Base-by-base conservation (phyloP, 441 rosid genomes). In the Viola pubescens region DNA sequence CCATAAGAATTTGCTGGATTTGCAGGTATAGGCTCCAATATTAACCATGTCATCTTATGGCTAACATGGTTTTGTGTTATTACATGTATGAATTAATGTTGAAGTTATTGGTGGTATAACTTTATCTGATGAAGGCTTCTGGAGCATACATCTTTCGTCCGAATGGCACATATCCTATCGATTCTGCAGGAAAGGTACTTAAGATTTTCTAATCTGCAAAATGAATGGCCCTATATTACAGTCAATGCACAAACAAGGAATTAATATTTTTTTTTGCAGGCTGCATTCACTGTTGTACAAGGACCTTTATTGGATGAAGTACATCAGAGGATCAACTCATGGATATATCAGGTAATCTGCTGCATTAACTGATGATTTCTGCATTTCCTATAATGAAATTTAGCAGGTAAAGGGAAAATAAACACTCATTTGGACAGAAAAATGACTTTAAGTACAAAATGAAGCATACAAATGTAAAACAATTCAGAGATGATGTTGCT, bases 141-240 rank as follows among this genome's bases (percentile, higher is more conserved):
- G 99, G 99, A 74, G 99, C 97, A 16, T 94, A 94, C 77, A 73
- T 94, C 65, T 94, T 94, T 64, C 97, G 96, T 48, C 99, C 99
- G 48, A 94, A 94, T 79, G 91, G 89, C 61, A 76, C 91, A 59
- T 79, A 67, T 79, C 82, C 72, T 58, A 70, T 88, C 69, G 69
- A 77, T 52, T 76, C 88, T 5, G 75, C 79, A 59, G 75, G 72
- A 58, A 72, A 79, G 88, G 94, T 86, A 73, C 9, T 4, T 9
- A 43, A 42, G 4, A 61, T 11, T 14, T 12, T 44, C 7, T 47
- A 7, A 54, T 37, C 80, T 81, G 84, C 83, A 83, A 47, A 49
- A 48, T 9, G 38, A 48, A 34, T 66, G 10, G 52, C n/a, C 58
- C 58, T 72, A 65, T 54, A 52, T 44, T 43, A 46, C 57, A 51